Base-by-base conservation (phyloP, 768 basidiomycete species). In the Sporobolomyces roseus region DNA sequence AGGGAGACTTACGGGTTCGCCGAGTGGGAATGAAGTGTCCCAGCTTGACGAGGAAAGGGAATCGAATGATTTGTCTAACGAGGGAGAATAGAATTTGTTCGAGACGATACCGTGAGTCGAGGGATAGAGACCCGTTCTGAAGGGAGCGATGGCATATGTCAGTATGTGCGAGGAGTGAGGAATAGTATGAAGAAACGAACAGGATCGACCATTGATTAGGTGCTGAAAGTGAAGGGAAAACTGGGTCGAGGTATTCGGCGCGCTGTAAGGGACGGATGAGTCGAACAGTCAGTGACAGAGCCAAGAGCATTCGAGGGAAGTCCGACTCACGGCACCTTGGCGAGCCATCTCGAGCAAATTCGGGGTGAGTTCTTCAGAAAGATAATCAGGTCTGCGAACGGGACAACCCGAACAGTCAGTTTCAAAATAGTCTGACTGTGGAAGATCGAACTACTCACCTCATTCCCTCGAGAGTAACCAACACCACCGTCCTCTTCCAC, bases 191-290 rank as follows among this genome's bases (percentile, higher is more conserved):
- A 23, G 13, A 14, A 8, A 76, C 83, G 32, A 75, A 91, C 90
- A 94, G 86, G 43, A 94, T 77, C 4, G 87, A 79, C 91, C 92
- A 96, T 77, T 94, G 93, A 76, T 94, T 94, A 86, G 92, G 93
- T 75, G 94, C 94, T 3, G 92, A 94, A 73, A 92, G 78, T 2
- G 90, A 90, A 8, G 93, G 93, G 73, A 93, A 93, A 10, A 91
- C 78, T n/a, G 93, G 89, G 54, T 83, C 82, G 86, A 94, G 87
- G 7, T 85, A 89, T 78, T 93, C 90, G 4, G 93, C 91, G 38
- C 90, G 83, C 71, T 72, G 45, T 23, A 21, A 46, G 45, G 21
- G 12, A 23, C 12, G 13, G 45, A 10, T 46, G 12, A 14, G 6
- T 46, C 21, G 6, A 14, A 6, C 7, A 13, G 23, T 46, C 45